Evolutionary conservation across 148 eudicot genomes (phyloP).

Genomic region (Rhododendron ovatum): DNA sequence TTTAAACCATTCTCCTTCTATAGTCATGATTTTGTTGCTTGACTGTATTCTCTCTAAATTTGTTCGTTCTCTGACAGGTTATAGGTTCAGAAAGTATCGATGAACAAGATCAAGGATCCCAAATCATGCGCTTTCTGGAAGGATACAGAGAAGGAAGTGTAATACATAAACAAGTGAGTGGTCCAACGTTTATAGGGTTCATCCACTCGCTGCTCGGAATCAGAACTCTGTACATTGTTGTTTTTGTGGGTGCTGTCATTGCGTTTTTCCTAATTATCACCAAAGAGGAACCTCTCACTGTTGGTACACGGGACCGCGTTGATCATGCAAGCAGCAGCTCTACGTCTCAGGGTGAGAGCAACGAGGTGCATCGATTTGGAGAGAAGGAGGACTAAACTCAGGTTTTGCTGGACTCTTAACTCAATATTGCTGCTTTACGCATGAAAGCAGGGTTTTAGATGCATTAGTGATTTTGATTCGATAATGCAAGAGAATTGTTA

Average conservation of each 20-base stretch:
- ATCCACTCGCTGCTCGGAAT: slow-evolving; percentile 57
- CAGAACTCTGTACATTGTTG: slow-evolving; percentile 36
- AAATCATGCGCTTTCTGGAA: slow-evolving; percentile 69
- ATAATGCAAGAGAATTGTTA: not conserved
- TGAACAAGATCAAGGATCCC: slow-evolving; percentile 65
- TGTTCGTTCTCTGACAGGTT: slow-evolving; percentile 40
- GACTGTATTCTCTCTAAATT: not conserved
- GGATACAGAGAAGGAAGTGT: slow-evolving; percentile 86
- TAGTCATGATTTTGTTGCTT: not conserved
- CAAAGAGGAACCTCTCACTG: slow-evolving; percentile 45
- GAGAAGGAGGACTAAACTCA: slow-evolving; percentile 1
- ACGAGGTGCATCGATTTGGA: slow-evolving; percentile 27
- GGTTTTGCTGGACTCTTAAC: not conserved
- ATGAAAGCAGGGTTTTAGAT: not conserved
- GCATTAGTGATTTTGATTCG: not conserved
- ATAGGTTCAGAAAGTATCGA: slow-evolving; percentile 68
- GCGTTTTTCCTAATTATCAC: slow-evolving; percentile 45
- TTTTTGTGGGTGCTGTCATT: slow-evolving; percentile 55
- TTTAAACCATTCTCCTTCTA: not conserved
- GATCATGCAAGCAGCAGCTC: slow-evolving; percentile 24
- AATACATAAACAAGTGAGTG: slow-evolving; percentile 47
- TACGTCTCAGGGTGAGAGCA: slow-evolving; percentile 29
- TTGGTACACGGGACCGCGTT: slow-evolving; percentile 28
- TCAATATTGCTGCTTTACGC: not conserved
- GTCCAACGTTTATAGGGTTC: slow-evolving; percentile 69